phyloP scores from a whole-genome alignment of 2,329 filamentous ascomycete species.

The Karstenula rhodostoma region DNA sequence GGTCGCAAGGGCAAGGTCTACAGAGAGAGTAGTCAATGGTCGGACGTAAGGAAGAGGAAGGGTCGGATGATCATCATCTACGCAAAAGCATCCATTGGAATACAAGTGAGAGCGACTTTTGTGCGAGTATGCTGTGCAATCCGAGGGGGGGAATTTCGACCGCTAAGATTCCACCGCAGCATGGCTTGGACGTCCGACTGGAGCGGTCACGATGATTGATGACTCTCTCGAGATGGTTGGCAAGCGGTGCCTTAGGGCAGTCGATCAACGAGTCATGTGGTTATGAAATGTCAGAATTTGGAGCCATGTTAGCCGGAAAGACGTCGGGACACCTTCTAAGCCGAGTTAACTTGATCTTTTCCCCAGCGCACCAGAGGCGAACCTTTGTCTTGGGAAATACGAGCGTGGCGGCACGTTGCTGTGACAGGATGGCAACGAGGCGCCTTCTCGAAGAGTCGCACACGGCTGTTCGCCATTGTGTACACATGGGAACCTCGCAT shows the following conservation, averaged over 20 bases:
- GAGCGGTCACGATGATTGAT: neutral
- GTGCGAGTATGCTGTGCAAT: constrained; percentile 9
- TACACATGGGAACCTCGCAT: neutral
- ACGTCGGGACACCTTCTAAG: neutral
- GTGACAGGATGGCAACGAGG: constrained; percentile 4
- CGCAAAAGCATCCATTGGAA: neutral
- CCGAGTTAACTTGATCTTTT: neutral
- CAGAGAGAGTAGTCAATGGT: constrained; percentile 6
- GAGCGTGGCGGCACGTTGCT: constrained; percentile 12
- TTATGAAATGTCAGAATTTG: neutral
- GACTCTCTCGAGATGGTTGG: neutral
- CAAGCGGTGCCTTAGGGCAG: neutral
- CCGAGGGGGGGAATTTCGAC: neutral
- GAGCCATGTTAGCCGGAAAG: neutral
- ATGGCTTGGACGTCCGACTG: neutral
- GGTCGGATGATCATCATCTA: neutral
- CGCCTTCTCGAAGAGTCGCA: constrained; percentile 1
- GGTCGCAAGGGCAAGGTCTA: neutral
- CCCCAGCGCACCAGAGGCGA: neutral
- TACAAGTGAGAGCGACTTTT: neutral
- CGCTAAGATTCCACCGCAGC: constrained; percentile 10
- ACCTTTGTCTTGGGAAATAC: neutral
- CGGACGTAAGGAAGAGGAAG: neutral
- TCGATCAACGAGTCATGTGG: neutral
- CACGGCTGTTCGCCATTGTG: neutral